Evolutionary conservation across 1,284 basidiomycete species (phyloP).

Genomic region (Exsudoporus floridanus): DNA sequence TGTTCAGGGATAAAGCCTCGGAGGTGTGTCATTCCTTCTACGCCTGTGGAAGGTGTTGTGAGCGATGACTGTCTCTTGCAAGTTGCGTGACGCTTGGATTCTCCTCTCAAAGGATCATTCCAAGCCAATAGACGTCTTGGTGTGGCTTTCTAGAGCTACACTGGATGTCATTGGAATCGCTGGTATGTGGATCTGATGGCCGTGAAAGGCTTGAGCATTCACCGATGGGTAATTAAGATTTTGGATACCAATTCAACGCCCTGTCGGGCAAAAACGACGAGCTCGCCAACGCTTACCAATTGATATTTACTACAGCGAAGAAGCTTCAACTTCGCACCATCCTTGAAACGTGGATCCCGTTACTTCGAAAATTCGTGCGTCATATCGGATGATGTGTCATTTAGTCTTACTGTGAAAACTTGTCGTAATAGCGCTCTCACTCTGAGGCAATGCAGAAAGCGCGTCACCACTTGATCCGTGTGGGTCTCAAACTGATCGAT

Average conservation of each 20-base stretch:
- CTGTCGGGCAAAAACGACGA: conserved; percentile 49
- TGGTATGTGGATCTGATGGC: conserved; percentile 36
- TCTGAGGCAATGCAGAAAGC: conserved; percentile 44
- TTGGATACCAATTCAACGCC: conserved; percentile 62
- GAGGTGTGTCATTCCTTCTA: conserved; percentile 41
- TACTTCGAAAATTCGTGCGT: conserved; percentile 56
- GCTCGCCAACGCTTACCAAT: conserved; percentile 54
- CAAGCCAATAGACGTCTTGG: conserved; percentile 53
- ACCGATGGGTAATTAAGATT: conserved; percentile 39
- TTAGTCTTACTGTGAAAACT: conserved; percentile 16
- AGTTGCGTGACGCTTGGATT: conserved; percentile 53
- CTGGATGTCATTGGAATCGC: conserved; percentile 74
- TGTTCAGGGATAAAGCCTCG: conserved; percentile 63
- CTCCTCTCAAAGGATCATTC: conserved; percentile 28
- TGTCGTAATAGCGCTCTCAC: conserved; percentile 38
- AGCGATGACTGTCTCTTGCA: conserved; percentile 1
- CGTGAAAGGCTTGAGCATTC: neutral
- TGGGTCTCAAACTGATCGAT: conserved; percentile 57
- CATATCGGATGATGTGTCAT: conserved; percentile 3
- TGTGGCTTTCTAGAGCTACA: conserved; percentile 62
- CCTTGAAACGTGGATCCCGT: conserved; percentile 61
- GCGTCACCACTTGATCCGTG: conserved; percentile 49
- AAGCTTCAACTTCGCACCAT: conserved; percentile 54
- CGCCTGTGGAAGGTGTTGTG: neutral
- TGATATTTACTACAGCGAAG: conserved; percentile 52